phyloP scores from a whole-genome alignment of 2,329 filamentous ascomycete species.

The Claviceps monticola region DNA sequence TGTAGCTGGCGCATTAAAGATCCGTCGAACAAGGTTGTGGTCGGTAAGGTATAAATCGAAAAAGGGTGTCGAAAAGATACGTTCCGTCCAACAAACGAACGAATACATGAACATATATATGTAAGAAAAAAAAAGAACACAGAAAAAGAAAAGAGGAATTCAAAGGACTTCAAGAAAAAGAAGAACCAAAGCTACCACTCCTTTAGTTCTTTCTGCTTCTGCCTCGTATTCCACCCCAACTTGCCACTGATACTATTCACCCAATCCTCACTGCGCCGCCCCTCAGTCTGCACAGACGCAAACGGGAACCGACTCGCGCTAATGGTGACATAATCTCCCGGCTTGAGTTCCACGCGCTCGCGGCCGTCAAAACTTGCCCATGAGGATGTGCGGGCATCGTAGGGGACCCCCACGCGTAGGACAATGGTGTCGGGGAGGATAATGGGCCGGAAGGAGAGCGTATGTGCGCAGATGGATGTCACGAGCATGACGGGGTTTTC shows the following conservation, averaged over 20 bases:
- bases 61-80: no score
- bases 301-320: conserved; percentile 71
- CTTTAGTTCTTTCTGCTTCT: conserved; percentile 55
- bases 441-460: conserved; percentile 88
- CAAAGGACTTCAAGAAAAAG: not conserved
- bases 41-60: no score
- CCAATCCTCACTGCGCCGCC: conserved; percentile 62
- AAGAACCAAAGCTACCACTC: conserved; percentile 21
- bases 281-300: conserved; percentile 58
- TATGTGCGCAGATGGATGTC: conserved; percentile 89
- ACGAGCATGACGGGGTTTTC: conserved; percentile 94
- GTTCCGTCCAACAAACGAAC: no score
- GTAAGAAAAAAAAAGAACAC: not conserved
- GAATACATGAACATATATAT: no score
- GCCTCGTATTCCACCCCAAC: conserved; percentile 67
- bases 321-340: conserved; percentile 75
- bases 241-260: conserved; percentile 69
- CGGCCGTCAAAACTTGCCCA: conserved; percentile 98
- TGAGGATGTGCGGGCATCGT: conserved; percentile 72
- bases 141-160: not conserved
- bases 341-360: conserved; percentile 65
- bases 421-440: conserved; percentile 95
- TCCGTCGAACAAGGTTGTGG: no score
- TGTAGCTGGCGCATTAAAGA: no score
- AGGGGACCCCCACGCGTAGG: conserved; percentile 83